These are phyloP conservation scores for Ochromonas danica DNA, from an alignment of 108 stramenopile species.

Conservation along the genomic window DNA sequence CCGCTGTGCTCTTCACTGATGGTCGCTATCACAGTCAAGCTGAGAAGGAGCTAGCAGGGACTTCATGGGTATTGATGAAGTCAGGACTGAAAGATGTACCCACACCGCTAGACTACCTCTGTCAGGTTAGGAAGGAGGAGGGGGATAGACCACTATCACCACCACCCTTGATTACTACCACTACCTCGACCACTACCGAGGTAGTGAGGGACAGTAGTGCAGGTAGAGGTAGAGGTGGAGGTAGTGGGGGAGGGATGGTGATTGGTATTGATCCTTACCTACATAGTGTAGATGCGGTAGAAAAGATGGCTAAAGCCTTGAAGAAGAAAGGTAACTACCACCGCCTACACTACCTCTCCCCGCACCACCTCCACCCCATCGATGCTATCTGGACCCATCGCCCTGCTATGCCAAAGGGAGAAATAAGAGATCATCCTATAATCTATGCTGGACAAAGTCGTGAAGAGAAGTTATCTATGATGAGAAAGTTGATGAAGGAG, in stretches of 20 bases:
- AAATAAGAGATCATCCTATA: constrained; percentile 84
- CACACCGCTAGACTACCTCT: constrained; percentile 42
- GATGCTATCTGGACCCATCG: constrained; percentile 79
- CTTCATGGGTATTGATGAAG: constrained; percentile 73
- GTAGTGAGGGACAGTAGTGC: no score
- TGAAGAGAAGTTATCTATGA: constrained; percentile 68
- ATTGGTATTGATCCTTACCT: constrained; percentile 43
- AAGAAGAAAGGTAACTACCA: neutral
- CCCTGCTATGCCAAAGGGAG: constrained; percentile 69
- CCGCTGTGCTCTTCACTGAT: constrained; percentile 84
- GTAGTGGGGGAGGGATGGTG: no score
- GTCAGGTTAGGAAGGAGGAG: no score
- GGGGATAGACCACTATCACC: no score
- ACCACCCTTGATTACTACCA: no score
- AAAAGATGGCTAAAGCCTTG: neutral
- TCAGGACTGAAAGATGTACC: constrained; percentile 50
- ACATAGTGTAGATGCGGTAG: constrained; percentile 27
- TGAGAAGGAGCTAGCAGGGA: constrained; percentile 60
- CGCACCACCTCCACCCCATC: no score
- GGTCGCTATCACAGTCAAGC: constrained; percentile 95
- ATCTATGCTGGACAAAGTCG: constrained; percentile 78
- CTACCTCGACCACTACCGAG: no score
- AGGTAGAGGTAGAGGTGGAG: no score
- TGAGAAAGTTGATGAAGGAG: constrained; percentile 58
- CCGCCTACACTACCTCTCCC: no score